A percentile compares a stretch with the other conserved stretches of the same genome.
Conservation (phyloP, 2,329 filamentous ascomycete genomes). For the Aspergillus fumigatus region DNA sequence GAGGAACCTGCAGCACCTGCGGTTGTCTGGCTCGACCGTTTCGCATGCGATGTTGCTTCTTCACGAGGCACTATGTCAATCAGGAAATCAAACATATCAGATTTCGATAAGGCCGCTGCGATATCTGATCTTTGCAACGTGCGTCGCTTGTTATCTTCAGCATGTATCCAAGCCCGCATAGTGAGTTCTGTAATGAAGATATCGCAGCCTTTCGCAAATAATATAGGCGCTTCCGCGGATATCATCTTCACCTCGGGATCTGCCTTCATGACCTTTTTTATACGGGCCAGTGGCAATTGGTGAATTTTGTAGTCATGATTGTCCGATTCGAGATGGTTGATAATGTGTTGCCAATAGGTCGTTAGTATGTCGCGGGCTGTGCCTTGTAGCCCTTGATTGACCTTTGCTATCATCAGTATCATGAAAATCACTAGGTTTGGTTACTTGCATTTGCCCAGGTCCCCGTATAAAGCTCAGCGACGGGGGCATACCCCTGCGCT, state of each 20-base stretch:
- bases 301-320: constrained; percentile 98
- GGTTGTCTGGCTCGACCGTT: constrained; percentile 56
- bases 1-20: constrained; percentile 48
- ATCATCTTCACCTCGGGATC: constrained; percentile 99
- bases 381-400: constrained; percentile 89
- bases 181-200: constrained; percentile 99
- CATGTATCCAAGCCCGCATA: constrained; percentile 99
- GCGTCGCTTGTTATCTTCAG: constrained; percentile 95
- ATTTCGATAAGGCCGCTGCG: constrained; percentile 90
- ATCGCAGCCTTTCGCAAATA: constrained; percentile 97
- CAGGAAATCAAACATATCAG: constrained; percentile 99
- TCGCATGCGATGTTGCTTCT: constrained; percentile 80
- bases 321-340: constrained; percentile 90
- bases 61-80: constrained; percentile 98
- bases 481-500: constrained; percentile 80
- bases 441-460: constrained; percentile 84
- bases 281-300: constrained; percentile 91
- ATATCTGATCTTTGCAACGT: constrained; percentile 96
- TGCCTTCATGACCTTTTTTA: constrained; percentile 99
- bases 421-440: not conserved
- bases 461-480: constrained; percentile 83
- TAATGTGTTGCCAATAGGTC: constrained; percentile 98
- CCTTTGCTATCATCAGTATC: constrained; percentile 49
- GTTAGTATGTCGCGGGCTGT: constrained; percentile 96
- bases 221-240: constrained; percentile 91